Base-by-base conservation (phyloP, 495 filamentous ascomycete species). In the Penicillium cinerascens region DNA sequence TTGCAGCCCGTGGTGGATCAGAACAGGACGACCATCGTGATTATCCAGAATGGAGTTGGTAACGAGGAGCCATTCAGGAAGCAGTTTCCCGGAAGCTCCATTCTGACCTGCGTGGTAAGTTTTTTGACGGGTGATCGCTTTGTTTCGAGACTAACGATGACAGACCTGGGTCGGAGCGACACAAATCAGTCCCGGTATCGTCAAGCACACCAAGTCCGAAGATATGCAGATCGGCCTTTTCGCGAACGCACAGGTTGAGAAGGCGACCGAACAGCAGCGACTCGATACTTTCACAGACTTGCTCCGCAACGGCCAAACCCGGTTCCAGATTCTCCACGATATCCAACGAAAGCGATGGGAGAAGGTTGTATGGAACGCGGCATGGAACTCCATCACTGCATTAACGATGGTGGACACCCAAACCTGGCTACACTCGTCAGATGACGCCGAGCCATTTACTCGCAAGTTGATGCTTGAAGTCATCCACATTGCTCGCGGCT, bases 1-100 rank as follows among this genome's bases (percentile, higher is more conserved):
- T 64, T 82, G n/a, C 56, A 59, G 15, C 69, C 78, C 7, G 77
- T 60, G 13, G 59, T 78, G 10, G 59, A 63, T 27, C 60, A 60
- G 1, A 55, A 52, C 3, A 45, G 52, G 2, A 71, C 69, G 1
- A 68, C 69, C 0, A 78, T 88, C 51, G 82, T 88, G 17, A 68
- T 88, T 27, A 82, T 87, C 44, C 85, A 88, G 53, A 88, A 88
- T 64, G 85, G 85, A 22, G 77, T 88, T 9, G 85, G 85, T 22
- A 83, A 87, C 22, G 85, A 88, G 51, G 78, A 78, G 10, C 75
- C 83, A 0, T 85, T 86, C 65, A 74, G 81, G 26, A 64, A 63
- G 41, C 68, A 75, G 8, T 87, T 83, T 49, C 81, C 83, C 0
- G 8, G 54, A 9, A 75, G 63, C 9, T 75, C 79, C 0, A 82